Base-by-base conservation (phyloP, 306 rosid species). In the Pterocarpus santalinus region DNA sequence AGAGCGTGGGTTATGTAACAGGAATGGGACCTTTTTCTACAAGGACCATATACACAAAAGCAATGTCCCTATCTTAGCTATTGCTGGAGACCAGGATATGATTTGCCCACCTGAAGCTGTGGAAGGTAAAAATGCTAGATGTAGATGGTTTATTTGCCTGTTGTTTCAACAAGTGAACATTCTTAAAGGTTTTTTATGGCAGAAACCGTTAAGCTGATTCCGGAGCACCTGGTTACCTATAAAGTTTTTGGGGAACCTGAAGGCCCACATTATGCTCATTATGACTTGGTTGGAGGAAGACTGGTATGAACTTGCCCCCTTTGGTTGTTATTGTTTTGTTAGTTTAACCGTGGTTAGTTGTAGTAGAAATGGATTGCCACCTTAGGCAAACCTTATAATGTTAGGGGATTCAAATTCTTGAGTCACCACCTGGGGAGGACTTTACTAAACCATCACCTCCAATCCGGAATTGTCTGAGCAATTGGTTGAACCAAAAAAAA, bases 31-130 rank as follows among this genome's bases (percentile, higher is more conserved):
- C 8, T 90, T 88, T 78, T 90, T 87, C 66, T 93, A 89, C 76
- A 92, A 93, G 91, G 94, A 93, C 63, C 97, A 92, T 86, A 47
- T 96, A 16, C 91, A 89, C 86, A 86, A 91, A 90, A 81, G 72
- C 86, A 85, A 39, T 13, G 81, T 87, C 79, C 98, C 99, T 76
- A 75, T 96, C 84, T 82, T 96, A 84, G 99, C 99, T 57, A 73
- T 93, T 38, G 99, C 98, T 16, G 99, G 99, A 81, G 99, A 96
- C 75, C 72, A 15, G 85, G 99, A 96, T 90, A 89, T 92, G 78
- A 96, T 96, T 69, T 96, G 99, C 81, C 99, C 99, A 28, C 98
- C 99, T 35, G 91, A 89, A 88, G 99, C 99, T n/a, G 99, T 93
- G 35, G 92, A 90, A 86, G 99, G 99, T 95, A 82, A 65, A 78